Base-by-base conservation (phyloP, 257 asterid species). In the Anisodus tanguticus region DNA sequence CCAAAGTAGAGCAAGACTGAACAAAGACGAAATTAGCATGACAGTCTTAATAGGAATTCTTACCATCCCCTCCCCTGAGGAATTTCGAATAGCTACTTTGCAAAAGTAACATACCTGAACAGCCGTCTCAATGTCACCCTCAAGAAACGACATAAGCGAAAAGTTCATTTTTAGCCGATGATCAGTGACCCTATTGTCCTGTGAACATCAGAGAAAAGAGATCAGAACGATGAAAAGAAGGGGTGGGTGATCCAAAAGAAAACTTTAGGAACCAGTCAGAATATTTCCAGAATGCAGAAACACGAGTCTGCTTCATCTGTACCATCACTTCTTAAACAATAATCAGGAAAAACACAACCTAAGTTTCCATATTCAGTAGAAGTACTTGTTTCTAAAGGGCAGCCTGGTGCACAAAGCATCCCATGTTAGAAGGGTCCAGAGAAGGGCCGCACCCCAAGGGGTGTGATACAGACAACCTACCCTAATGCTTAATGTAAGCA, bases 181-280 rank as follows among this genome's bases (percentile, higher is more conserved):
- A 90, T 97, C 99, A 41, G 98, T 92, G 67, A 95, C 99, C 86
- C 99, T 89, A 80, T 95, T 97, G 90, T 97, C 99, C 99, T 97
- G 91, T 62, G 66, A 70, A 49, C 31, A 85, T 70, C 54, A 31
- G 31, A 66, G 22, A 71, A n/a, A 54, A 66, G 5, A 62, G 60
- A 54, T 59, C 80, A 63, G n/a, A 77, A 51, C 1, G 26, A 53
- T 31, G 47, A 9, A 77, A 77, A 26, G 11, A 8, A 6, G 81
- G 57, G 43, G 41, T 10, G 2, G 39, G 41, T 72, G 10, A 72
- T 47, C 80, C 53, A 8, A 79, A 83, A 31, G 41, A 79, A 15
- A 60, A 78, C 63, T 9, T 22, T 19, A 72, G 59, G 15, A 58
- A 74, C 62, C 81, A 74, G 45, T n/a, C 62, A 22, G 62, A 70